phyloP scores from a whole-genome alignment of 371 early-diverging fungal genomes.

The Rhizomucor pusillus region DNA sequence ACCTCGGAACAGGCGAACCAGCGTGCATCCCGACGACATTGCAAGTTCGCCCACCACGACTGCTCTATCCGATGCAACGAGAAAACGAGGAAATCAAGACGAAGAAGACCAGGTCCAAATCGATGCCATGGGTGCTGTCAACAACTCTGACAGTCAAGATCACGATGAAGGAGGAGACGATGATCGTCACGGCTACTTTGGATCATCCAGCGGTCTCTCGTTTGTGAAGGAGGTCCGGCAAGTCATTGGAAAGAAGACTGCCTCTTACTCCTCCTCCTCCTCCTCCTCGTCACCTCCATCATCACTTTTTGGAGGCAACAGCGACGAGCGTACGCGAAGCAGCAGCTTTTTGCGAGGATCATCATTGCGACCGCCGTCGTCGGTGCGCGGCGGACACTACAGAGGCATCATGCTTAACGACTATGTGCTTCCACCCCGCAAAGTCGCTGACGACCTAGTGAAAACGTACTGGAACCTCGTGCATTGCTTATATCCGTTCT shows the following conservation, averaged over 20 bases:
- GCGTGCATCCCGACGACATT: too few relatives aligned
- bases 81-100: neutral
- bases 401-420: conserved; percentile 10
- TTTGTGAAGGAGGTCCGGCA: conserved; percentile 25
- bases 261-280: too few relatives aligned
- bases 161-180: conserved; percentile 2
- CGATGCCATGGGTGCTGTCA: conserved; percentile 25
- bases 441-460: conserved; percentile 20
- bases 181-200: conserved; percentile 22
- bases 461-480: conserved; percentile 24
- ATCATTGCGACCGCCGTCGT: neutral
- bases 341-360: conserved; percentile 12
- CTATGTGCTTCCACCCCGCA: conserved; percentile 23
- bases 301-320: neutral
- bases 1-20: too few relatives aligned
- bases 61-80: too few relatives aligned
- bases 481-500: conserved; percentile 26
- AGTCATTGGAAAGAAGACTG: conserved; percentile 22
- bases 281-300: too few relatives aligned
- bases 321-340: conserved; percentile 6
- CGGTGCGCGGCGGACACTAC: neutral
- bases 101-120: conserved; percentile 5
- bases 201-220: conserved; percentile 23
- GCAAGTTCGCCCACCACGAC: too few relatives aligned
- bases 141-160: conserved; percentile 10